Base-by-base conservation (phyloP, 306 rosid species). In the Hylodesmum podocarpum region DNA sequence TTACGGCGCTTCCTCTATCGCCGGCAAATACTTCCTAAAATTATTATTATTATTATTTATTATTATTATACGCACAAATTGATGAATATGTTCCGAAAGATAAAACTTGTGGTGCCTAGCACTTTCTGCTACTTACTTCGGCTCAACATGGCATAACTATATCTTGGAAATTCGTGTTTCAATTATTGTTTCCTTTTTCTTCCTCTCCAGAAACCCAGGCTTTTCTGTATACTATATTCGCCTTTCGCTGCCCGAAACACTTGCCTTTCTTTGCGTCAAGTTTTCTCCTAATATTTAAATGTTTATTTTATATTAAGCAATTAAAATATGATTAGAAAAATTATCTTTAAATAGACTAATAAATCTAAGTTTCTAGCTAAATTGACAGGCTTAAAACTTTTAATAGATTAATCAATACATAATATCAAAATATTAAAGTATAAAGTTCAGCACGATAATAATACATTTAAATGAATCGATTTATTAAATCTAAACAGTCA, bases 11-110 rank as follows among this genome's bases (percentile, higher is more conserved):
- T 40, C 65, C 66, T 41, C 10, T 19, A 57, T 24, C 78, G 88
- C 78, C 86, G 88, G 89, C 88, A 21, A 14, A 76, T 67, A 81
- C 83, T 81, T 53, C 77, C 59, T 69, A 46, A 70, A 61, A 15
- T 19, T 29, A 47, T 47, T n/a, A 46, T 46, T 46, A 46, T 16
- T 46, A 46, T n/a, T 46, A 16, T n/a, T n/a, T n/a, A n/a, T n/a
- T n/a, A n/a, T n/a, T 28, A 16, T 41, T 15, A 13, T 46, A 46
- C 28, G 28, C 41, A 68, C 16, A 44, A 29, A 46, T 37, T 3
- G 43, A 2, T 7, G 9, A 6, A 37, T 37, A 7, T 21, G 24
- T 54, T n/a, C 25, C 44, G 2, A 19, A 19, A 37, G 31, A 29
- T 31, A 27, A 27, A 50, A 27, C 39, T 47, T 49, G 63, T 46